phyloP scores from a whole-genome alignment of 345 rosid genomes.

The Punica granatum region DNA sequence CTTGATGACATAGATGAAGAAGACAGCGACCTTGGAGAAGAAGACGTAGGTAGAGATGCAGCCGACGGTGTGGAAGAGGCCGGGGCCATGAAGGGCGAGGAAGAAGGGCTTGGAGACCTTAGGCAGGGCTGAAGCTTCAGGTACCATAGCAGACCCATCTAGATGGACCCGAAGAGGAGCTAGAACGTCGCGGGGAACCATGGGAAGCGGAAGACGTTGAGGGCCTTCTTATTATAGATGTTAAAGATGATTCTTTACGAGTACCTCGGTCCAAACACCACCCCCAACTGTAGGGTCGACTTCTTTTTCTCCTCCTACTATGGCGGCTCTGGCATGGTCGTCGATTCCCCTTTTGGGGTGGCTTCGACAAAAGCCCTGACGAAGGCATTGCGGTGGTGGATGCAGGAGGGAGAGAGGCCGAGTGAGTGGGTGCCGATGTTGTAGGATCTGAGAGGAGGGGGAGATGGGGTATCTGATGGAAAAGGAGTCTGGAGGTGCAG shows the following conservation, averaged over 20 bases:
- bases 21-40: constrained; percentile 94
- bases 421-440: neutral
- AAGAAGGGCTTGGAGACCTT: constrained; percentile 78
- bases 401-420: neutral
- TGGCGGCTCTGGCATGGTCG: neutral
- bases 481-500: neutral
- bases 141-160: constrained; percentile 87
- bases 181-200: constrained; percentile 97
- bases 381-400: neutral
- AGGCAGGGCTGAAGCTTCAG: constrained; percentile 68
- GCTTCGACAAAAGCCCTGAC: neutral
- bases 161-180: constrained; percentile 78
- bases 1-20: constrained; percentile 94
- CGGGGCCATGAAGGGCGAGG: constrained; percentile 84
- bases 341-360: neutral
- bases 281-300: constrained; percentile 54
- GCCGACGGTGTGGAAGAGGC: constrained; percentile 88
- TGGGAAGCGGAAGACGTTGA: constrained; percentile 83
- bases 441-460: neutral
- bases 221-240: constrained; percentile 83
- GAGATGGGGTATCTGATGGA: neutral
- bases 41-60: constrained; percentile 96
- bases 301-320: constrained; percentile 26
- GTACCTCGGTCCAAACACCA: constrained; percentile 85
- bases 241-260: constrained; percentile 88